phyloP scores from a whole-genome alignment of 2,329 filamentous ascomycete genomes.

The Colletotrichum orbiculare region DNA sequence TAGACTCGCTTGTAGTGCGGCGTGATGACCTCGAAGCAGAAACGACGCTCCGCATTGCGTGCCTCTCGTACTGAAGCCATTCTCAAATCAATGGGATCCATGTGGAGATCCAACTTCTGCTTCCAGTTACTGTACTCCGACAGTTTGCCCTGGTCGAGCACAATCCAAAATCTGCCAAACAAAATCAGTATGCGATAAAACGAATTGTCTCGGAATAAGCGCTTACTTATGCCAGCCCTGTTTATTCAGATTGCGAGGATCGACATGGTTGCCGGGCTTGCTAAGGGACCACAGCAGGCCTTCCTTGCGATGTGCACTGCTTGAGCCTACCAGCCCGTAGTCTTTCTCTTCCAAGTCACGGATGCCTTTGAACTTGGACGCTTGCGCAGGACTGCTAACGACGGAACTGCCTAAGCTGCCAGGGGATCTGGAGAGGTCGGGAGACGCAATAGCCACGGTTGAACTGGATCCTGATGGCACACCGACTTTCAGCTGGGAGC shows the following conservation, averaged over 20 bases:
- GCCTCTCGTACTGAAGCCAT: constrained; percentile 98
- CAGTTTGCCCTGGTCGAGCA: constrained; percentile 93
- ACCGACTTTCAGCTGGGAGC: constrained; percentile 71
- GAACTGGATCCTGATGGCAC: constrained; percentile 56
- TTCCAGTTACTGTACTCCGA: constrained; percentile 99
- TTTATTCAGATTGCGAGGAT: constrained; percentile 94
- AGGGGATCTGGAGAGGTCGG: constrained; percentile 67
- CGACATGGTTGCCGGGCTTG: constrained; percentile 91
- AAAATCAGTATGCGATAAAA: constrained; percentile 23
- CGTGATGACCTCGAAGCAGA: constrained; percentile 98
- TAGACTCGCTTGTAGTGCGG: constrained; percentile 96
- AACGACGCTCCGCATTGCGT: constrained; percentile 90
- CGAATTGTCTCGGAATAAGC: background rate
- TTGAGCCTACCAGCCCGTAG: constrained; percentile 59
- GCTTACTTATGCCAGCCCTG: constrained; percentile 98
- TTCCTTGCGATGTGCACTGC: constrained; percentile 84
- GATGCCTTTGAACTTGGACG: constrained; percentile 85
- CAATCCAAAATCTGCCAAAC: constrained; percentile 90
- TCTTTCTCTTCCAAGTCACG: constrained; percentile 91
- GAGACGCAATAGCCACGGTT: constrained; percentile 43
- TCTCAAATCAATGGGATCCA: constrained; percentile 96
- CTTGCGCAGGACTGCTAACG: constrained; percentile 62
- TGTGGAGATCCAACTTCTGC: constrained; percentile 93
- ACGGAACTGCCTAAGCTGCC: constrained; percentile 61
- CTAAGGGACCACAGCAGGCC: constrained; percentile 95